These are phyloP conservation scores for Anaeramoeba ignava DNA, from an alignment of 78 protist genomes.

Conservation along the genomic window DNA sequence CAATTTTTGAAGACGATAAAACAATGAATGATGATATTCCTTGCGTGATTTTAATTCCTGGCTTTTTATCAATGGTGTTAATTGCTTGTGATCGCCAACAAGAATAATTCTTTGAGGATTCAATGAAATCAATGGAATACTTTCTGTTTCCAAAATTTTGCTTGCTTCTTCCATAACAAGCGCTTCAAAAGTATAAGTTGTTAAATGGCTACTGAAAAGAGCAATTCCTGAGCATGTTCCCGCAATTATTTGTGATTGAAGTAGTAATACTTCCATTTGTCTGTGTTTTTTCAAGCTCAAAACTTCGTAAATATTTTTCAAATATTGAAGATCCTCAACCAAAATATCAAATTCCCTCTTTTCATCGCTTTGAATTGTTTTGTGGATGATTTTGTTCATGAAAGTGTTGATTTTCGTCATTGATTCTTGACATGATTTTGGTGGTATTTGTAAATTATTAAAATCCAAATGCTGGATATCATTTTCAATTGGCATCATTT, in stretches of 20 bases:
- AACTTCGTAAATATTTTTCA: background rate
- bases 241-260: background rate
- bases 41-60: background rate
- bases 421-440: too few relatives aligned
- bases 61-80: background rate
- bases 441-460: too few relatives aligned
- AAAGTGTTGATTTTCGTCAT: too few relatives aligned
- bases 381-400: too few relatives aligned
- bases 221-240: background rate
- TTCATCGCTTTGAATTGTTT: too few relatives aligned
- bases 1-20: background rate
- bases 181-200: background rate
- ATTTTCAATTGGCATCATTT: too few relatives aligned
- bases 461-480: too few relatives aligned
- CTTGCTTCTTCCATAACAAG: background rate
- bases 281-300: background rate
- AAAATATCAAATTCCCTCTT: background rate
- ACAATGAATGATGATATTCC: background rate
- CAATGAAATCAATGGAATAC: background rate
- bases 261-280: background rate
- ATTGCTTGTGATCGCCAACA: conserved; percentile 4
- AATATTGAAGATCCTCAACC: background rate
- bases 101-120: background rate
- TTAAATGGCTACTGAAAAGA: background rate
- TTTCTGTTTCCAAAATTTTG: background rate